Conservation (phyloP, 2,329 filamentous ascomycete genomes). For the Talaromyces sp. region DNA sequence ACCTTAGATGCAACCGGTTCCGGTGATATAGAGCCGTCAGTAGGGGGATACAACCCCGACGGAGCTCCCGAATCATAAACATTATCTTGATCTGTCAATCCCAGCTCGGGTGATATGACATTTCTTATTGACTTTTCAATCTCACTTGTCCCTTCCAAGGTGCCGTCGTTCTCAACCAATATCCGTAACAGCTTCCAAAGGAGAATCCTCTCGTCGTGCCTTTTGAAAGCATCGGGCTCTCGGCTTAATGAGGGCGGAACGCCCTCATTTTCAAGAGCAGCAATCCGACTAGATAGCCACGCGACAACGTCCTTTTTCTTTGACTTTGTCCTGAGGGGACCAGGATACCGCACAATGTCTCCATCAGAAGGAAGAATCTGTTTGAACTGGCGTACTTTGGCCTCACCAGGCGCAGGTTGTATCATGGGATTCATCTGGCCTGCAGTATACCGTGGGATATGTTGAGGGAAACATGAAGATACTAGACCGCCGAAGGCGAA, state of each 20-base stretch:
- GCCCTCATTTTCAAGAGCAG: constrained; percentile 58
- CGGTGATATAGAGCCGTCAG: constrained; percentile 41
- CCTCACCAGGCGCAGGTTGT: constrained; percentile 73
- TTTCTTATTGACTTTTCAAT: constrained; percentile 71
- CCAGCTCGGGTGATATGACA: constrained; percentile 61
- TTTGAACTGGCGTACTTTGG: constrained; percentile 71
- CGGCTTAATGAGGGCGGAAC: constrained; percentile 45
- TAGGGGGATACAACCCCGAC: constrained; percentile 29
- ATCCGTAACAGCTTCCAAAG: constrained; percentile 81
- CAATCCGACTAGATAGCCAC: constrained; percentile 76
- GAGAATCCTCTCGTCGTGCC: constrained; percentile 70
- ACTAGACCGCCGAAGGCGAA: constrained; percentile 85
- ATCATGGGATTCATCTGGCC: constrained; percentile 69
- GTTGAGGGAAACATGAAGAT: constrained; percentile 80
- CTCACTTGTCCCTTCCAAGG: constrained; percentile 64
- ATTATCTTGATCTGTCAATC: constrained; percentile 21
- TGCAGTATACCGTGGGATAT: constrained; percentile 78
- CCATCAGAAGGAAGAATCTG: constrained; percentile 68
- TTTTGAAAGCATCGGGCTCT: constrained; percentile 53
- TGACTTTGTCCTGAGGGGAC: constrained; percentile 78
- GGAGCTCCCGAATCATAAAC: constrained; percentile 26
- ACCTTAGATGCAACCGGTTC: constrained; percentile 66
- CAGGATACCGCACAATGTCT: constrained; percentile 74
- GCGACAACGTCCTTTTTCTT: constrained; percentile 90
- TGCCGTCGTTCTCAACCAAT: constrained; percentile 81